These are phyloP conservation scores for Diversispora eburnea DNA, from an alignment of 192 early-diverging fungal species.

Conservation along the genomic window DNA sequence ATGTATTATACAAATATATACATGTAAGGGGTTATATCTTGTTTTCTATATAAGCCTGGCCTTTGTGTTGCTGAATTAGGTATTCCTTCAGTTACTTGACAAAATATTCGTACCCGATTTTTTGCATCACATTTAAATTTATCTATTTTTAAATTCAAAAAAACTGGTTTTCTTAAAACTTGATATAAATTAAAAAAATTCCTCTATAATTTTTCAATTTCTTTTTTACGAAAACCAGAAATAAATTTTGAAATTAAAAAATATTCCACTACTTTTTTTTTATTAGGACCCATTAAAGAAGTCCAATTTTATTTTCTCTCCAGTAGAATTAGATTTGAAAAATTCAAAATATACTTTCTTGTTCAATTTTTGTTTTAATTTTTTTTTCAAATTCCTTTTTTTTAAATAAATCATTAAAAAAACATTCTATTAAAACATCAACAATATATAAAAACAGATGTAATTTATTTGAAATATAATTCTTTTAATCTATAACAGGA, in stretches of 20 bases:
- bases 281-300: conserved; percentile 7
- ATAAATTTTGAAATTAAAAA: neutral
- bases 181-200: neutral
- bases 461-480: neutral
- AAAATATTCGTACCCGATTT: neutral
- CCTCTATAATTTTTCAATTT: neutral
- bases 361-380: neutral
- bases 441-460: neutral
- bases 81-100: neutral
- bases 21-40: neutral
- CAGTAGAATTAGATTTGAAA: neutral
- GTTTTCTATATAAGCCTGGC: neutral
- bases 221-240: neutral
- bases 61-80: neutral
- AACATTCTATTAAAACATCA: conserved; percentile 5
- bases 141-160: neutral
- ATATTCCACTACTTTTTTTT: neutral
- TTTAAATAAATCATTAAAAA: neutral
- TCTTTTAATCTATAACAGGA: neutral
- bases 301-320: neutral
- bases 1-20: neutral
- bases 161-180: neutral
- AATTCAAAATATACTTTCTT: neutral
- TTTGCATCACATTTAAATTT: neutral
- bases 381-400: neutral